Evolutionary conservation across 2,329 filamentous ascomycete species (phyloP).

Genomic region (Aspergillus aculeatus): DNA sequence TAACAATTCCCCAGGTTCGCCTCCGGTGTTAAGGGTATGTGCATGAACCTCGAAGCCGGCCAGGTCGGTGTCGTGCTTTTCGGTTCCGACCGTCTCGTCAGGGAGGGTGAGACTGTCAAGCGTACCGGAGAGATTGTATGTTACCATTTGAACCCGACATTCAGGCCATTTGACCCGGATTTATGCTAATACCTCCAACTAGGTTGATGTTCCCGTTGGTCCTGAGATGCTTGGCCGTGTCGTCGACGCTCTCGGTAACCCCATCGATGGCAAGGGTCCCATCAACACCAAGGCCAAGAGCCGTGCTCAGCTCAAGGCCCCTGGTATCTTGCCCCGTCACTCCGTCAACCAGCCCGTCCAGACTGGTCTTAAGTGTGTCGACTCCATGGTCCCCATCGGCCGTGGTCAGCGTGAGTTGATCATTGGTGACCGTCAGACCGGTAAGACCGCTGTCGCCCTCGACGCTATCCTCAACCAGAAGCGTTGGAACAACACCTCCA

Average conservation of each 20-base stretch:
- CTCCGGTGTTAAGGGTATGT: constrained; percentile 99
- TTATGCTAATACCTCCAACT: constrained; percentile 13
- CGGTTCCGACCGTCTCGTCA: constrained; percentile 99
- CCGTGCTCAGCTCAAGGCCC: constrained; percentile 98
- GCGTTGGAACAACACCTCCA: constrained; percentile 88
- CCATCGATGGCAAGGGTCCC: constrained; percentile 98
- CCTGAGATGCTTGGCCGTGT: constrained; percentile 93
- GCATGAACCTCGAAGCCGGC: constrained; percentile 99
- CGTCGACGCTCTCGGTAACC: constrained; percentile 96
- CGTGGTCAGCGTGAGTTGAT: constrained; percentile 99
- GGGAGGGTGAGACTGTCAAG: constrained; percentile 99
- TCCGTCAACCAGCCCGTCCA: constrained; percentile 99
- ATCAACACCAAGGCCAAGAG: constrained; percentile 87
- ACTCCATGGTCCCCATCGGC: constrained; percentile 99
- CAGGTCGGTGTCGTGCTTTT: constrained; percentile 99
- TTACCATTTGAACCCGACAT: constrained; percentile 25
- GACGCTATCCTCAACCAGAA: constrained; percentile 99
- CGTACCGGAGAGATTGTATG: constrained; percentile 98
- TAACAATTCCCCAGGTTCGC: constrained; percentile 70
- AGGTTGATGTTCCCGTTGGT: constrained; percentile 97
- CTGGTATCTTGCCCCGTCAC: constrained; percentile 92
- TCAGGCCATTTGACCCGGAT: background rate
- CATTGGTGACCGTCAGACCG: constrained; percentile 99
- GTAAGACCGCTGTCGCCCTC: constrained; percentile 98
- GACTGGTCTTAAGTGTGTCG: constrained; percentile 98